Evolutionary conservation across 306 rosid species (phyloP), one percentile per base, ranked within the genome.

Genomic region (Rosa lucieae): DNA sequence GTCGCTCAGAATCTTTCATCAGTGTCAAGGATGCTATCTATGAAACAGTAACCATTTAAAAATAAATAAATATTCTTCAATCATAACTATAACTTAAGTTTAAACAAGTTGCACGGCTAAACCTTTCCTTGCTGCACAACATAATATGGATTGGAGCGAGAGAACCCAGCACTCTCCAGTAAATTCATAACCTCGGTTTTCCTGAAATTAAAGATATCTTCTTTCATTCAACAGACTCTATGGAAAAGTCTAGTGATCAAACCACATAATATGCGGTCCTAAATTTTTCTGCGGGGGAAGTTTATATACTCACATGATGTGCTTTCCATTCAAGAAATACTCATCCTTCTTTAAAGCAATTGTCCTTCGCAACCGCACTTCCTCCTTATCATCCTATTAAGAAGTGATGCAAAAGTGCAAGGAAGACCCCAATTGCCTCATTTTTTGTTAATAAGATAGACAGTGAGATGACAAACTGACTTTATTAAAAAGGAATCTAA

Each of bases 121-220:
- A 95, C 99, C 96, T 95, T 93, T 79, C 99, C 99, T 90, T 95
- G 99, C 78, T 95, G 99, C 78, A 95, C 99, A 82, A 95, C 96
- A 86, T 95, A 95, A 87, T 95, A 95, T 82, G 99, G 99, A 86
- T 95, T 95, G 83, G 99, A 95, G 75, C 96, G 97, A 82, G 99
- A 95, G 87, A 95, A 95, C 79, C 99, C 99, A 79, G 98, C 99
- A 89, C 99, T 95, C 87, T 95, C 99, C 83, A 95, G 82, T 82
- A 95, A 91, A 89, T 92, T 95, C 99, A 95, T 95, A 73, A 95
- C 99, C 87, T 95, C 99, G 0, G 98, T 89, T 89, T 95, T 95
- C 79, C 99, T 95, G 86, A 81, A 86, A 74, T 82, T 62, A 73
- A 53, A 69, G 68, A 74, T 67, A 68, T 61, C 51, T 20, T 67